Percentiles rank a stretch among this genome's conserved stretches.
These are phyloP conservation scores for Aechmea fasciata DNA, from an alignment of 176 grass and related monocot species.

Conservation along the genomic window DNA sequence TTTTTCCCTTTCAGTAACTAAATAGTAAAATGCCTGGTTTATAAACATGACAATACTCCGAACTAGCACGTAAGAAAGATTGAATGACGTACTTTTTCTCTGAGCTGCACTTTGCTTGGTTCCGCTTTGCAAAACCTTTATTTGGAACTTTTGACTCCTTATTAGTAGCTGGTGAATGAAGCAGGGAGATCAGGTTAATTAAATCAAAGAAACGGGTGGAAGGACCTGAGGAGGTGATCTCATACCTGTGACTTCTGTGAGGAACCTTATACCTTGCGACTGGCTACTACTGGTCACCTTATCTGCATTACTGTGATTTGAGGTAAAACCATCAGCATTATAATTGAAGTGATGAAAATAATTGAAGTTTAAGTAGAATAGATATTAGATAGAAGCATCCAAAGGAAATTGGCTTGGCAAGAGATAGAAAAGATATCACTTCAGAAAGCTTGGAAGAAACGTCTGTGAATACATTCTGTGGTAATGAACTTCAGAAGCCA, in stretches of 20 bases:
- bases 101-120: constrained; percentile 28
- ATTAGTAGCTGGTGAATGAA: constrained; percentile 25
- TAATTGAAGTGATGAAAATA: background rate
- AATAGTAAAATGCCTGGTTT: background rate
- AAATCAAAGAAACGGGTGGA: background rate
- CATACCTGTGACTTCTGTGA: constrained; percentile 81
- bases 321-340: background rate
- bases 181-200: background rate
- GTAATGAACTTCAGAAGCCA: too few species aligned
- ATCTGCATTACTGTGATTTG: constrained; percentile 63
- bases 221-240: background rate
- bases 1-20: too few species aligned
- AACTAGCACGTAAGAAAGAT: background rate
- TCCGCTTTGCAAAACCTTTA: constrained; percentile 19
- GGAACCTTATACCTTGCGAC: constrained; percentile 91
- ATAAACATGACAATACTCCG: background rate
- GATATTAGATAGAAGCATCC: too few species aligned
- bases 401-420: too few species aligned
- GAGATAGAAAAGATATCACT: too few species aligned
- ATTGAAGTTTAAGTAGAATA: too few species aligned
- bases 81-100: constrained; percentile 34
- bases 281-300: constrained; percentile 67
- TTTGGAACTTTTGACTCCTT: constrained; percentile 20
- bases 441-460: too few species aligned
- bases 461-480: too few species aligned